Evolutionary conservation across 176 grass and related monocot genomes (phyloP).

Genomic region (Panicum miliaceum): DNA sequence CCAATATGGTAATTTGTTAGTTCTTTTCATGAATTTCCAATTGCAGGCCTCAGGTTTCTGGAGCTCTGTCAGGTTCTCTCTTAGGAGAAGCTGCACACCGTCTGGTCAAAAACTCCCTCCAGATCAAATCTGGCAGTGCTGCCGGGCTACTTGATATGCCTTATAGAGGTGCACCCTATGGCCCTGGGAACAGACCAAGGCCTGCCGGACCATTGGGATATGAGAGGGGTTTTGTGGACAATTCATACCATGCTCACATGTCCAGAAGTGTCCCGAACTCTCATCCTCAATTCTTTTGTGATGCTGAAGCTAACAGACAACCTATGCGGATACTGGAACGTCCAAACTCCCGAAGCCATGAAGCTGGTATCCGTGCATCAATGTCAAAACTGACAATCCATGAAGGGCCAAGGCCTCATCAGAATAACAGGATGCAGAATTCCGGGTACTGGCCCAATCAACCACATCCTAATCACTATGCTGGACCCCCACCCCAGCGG

Average conservation of each 20-base stretch:
- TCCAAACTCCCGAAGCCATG: constrained; percentile 45
- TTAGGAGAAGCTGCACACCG: constrained; percentile 92
- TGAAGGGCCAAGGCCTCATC: constrained; percentile 52
- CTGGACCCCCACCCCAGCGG: constrained; percentile 43
- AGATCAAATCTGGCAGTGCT: constrained; percentile 70
- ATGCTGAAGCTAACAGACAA: constrained; percentile 55
- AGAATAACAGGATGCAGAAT: constrained; percentile 52
- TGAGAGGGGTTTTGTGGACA: constrained; percentile 66
- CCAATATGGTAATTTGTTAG: constrained; percentile 15
- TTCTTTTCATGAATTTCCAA: constrained; percentile 30
- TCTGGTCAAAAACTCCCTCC: constrained; percentile 89
- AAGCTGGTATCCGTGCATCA: constrained; percentile 49
- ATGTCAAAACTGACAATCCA: constrained; percentile 72
- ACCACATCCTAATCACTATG: constrained; percentile 43
- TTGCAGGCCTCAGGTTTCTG: constrained; percentile 79
- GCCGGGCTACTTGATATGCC: constrained; percentile 67
- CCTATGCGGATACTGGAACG: constrained; percentile 58
- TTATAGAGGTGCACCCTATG: constrained; percentile 55
- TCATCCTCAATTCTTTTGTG: constrained; percentile 57
- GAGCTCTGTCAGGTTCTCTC: constrained; percentile 80
- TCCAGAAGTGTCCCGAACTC: constrained; percentile 63
- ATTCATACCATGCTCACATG: constrained; percentile 39
- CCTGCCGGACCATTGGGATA: constrained; percentile 71
- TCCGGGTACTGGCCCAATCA: constrained; percentile 45
- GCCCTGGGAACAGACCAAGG: constrained; percentile 52